These are phyloP conservation scores for Ulmus americana DNA, from an alignment of 331 rosid genomes.

Conservation along the genomic window DNA sequence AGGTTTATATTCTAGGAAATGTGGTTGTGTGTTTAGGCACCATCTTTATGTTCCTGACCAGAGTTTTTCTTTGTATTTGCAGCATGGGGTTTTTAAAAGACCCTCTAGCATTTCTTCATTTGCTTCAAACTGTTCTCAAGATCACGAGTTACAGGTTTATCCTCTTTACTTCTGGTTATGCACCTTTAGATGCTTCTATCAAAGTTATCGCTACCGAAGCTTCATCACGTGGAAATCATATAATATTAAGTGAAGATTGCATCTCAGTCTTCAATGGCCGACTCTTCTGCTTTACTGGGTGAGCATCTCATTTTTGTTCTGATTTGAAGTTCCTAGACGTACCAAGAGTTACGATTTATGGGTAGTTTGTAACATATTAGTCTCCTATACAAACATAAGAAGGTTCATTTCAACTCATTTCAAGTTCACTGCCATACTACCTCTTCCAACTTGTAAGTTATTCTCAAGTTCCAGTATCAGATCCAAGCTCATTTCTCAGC, in stretches of 20 bases:
- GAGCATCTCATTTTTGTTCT: slow-evolving; percentile 24
- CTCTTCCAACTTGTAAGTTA: no score
- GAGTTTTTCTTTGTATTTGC: slow-evolving; percentile 29
- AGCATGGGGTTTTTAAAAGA: slow-evolving; percentile 77
- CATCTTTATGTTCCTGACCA: slow-evolving; percentile 12
- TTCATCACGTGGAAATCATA: slow-evolving; percentile 23
- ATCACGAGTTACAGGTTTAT: slow-evolving; percentile 53
- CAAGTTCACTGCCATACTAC: no score
- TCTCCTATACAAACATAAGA: neutral
- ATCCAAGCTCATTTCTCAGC: no score
- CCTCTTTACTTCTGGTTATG: slow-evolving; percentile 70
- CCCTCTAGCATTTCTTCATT: slow-evolving; percentile 47
- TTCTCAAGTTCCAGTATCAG: no score
- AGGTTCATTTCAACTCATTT: neutral
- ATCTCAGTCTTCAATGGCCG: slow-evolving; percentile 36
- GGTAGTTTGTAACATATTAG: neutral
- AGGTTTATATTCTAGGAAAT: neutral
- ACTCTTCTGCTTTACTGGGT: slow-evolving; percentile 69
- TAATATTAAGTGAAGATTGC: slow-evolving; percentile 43
- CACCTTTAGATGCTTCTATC: slow-evolving; percentile 50
- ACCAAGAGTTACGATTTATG: neutral
- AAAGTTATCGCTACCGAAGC: slow-evolving; percentile 33
- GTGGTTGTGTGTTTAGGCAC: neutral
- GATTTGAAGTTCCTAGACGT: neutral
- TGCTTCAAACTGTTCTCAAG: slow-evolving; percentile 47